Evolutionary conservation across 768 basidiomycete genomes (phyloP).

Genomic region (Psilocybe sp.): DNA sequence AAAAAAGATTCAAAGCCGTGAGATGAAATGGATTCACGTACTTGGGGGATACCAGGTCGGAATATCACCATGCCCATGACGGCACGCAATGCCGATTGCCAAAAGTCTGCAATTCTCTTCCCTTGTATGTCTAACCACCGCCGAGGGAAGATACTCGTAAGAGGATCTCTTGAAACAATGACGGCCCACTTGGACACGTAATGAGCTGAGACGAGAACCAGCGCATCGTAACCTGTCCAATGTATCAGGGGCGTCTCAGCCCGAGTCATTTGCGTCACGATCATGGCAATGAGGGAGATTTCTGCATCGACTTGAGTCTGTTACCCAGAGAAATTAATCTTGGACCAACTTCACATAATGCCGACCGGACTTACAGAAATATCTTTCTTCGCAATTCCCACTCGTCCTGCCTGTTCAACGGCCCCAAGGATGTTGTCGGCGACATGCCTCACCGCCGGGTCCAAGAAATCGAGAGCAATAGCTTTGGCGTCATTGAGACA

Average conservation of each 20-base stretch:
- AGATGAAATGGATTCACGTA: slow-evolving; percentile 25
- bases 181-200: slow-evolving; percentile 58
- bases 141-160: slow-evolving; percentile 55
- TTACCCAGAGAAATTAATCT: background rate
- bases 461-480: slow-evolving; percentile 24
- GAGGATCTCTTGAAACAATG: slow-evolving; percentile 40
- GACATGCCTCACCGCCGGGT: slow-evolving; percentile 23
- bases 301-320: slow-evolving; percentile 6
- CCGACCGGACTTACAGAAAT: slow-evolving; percentile 30
- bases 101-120: slow-evolving; percentile 52
- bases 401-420: slow-evolving; percentile 32
- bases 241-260: slow-evolving; percentile 54
- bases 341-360: background rate
- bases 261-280: slow-evolving; percentile 35
- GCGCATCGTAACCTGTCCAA: slow-evolving; percentile 61
- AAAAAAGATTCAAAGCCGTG: slow-evolving; percentile 3
- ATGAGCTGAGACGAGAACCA: slow-evolving; percentile 55
- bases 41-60: slow-evolving; percentile 74
- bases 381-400: slow-evolving; percentile 36
- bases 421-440: slow-evolving; percentile 33
- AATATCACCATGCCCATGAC: slow-evolving; percentile 65
- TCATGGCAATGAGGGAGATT: background rate
- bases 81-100: slow-evolving; percentile 71
- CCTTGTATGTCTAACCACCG: slow-evolving; percentile 81
- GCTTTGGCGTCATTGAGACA: slow-evolving; percentile 44